Conservation (phyloP, 108 stramenopile genomes). For the Tribonema minus region DNA sequence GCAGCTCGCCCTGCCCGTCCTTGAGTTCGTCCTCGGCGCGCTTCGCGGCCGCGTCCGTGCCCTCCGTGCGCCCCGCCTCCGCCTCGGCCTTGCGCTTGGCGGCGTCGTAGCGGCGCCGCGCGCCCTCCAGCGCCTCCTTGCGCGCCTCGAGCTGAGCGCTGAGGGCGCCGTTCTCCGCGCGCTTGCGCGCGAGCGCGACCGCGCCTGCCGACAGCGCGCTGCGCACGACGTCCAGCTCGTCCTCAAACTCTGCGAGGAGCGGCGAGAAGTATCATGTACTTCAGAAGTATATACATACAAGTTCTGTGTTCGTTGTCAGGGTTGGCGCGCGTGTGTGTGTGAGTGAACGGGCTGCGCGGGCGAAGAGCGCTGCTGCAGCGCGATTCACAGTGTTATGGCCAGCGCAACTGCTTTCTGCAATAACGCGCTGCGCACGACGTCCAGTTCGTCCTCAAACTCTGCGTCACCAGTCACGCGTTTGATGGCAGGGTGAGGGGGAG, state of each 20-base stretch:
- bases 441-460: constrained; percentile 66
- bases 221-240: constrained; percentile 67
- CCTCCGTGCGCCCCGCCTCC: constrained; percentile 52
- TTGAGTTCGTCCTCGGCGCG: constrained; percentile 58
- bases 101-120: constrained; percentile 34
- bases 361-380: no score
- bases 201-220: constrained; percentile 62
- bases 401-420: constrained; percentile 53
- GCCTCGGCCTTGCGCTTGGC: constrained; percentile 50
- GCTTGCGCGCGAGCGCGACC: constrained; percentile 47
- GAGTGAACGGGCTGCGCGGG: no score
- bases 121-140: constrained; percentile 26
- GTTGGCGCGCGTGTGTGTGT: no score
- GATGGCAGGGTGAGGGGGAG: no score
- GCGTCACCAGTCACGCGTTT: no score
- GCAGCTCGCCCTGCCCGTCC: constrained; percentile 59
- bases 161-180: constrained; percentile 44
- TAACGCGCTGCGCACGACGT: constrained; percentile 64
- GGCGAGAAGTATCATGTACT: constrained; percentile 7
- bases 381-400: not conserved
- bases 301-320: no score
- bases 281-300: no score
- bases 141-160: constrained; percentile 49
- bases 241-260: constrained; percentile 60
- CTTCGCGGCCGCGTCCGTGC: constrained; percentile 58